phyloP scores from a whole-genome alignment of 2,329 filamentous ascomycete genomes.

The Aspergillus ochraceus region DNA sequence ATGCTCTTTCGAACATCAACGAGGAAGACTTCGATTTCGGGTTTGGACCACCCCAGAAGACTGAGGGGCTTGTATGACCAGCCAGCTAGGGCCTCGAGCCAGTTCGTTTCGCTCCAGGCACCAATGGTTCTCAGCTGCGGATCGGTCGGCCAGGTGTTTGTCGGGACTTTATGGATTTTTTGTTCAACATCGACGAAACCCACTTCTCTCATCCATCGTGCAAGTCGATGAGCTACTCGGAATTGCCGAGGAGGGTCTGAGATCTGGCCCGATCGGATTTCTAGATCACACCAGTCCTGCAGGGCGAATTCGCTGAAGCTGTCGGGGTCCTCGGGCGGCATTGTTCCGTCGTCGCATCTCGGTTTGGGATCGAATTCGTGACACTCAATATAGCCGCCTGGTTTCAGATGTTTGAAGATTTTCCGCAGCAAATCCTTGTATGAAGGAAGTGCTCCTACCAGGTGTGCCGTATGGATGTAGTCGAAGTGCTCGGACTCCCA shows the following conservation, averaged over 20 bases:
- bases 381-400: conserved; percentile 54
- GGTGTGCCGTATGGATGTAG: conserved; percentile 60
- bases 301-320: conserved; percentile 40
- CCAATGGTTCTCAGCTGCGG: conserved; percentile 49
- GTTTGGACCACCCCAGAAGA: conserved; percentile 44
- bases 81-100: conserved; percentile 44
- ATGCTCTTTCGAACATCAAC: conserved; percentile 45
- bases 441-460: conserved; percentile 59
- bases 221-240: conserved; percentile 54
- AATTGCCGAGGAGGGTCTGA: conserved; percentile 47
- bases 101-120: conserved; percentile 49
- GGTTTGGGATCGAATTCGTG: conserved; percentile 48
- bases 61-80: conserved; percentile 47
- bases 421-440: conserved; percentile 58
- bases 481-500: conserved; percentile 54
- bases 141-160: conserved; percentile 54
- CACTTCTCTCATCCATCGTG: conserved; percentile 55
- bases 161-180: conserved; percentile 53
- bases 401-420: conserved; percentile 53
- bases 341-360: conserved; percentile 56
- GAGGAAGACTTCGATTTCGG: conserved; percentile 49
- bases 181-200: conserved; percentile 60
- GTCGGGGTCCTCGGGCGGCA: conserved; percentile 46
- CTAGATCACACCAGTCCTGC: conserved; percentile 50
- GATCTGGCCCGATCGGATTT: conserved; percentile 45